Base-by-base conservation (phyloP, 2,329 filamentous ascomycete genomes). In the Pyrenophora graminea region DNA sequence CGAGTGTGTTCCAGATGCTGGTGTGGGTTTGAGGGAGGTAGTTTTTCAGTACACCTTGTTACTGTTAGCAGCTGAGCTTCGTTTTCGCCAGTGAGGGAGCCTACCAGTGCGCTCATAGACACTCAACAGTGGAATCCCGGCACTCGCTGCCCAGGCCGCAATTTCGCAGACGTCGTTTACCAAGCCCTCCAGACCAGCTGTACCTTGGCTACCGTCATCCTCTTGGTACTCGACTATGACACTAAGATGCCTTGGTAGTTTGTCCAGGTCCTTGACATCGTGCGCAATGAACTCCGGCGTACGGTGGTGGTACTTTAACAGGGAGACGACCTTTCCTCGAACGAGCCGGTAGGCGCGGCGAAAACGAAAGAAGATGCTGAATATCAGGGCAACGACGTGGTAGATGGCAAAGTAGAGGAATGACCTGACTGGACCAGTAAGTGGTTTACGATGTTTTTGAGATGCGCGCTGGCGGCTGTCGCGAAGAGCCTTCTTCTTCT, bases 301-400 rank as follows among this genome's bases (percentile, higher is more conserved):
- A 45, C 90, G 89, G 74, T 99, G 94, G 76, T 99, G 95, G 77
- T 99, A 94, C 73, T 93, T 92, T 47, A 96, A 80, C 55, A 97
- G 83, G 8, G 90, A 89, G 45, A 91, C 84, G 58, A 93, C 78
- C 53, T 89, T 86, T 71, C 94, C 89, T 61, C 85, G 80, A 42
- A 96, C 81, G 7, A 87, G 84, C 71, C 93, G 88, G 76, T 91
- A 94, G 48, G 85, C 84, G 69, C 91, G 86, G 51, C 92, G 86
- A 51, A 90, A 76, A 56, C 91, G 88, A 61, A 97, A 87, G 72
- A 94, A 95, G 59, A 97, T 78, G 6, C 90, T 93, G 76, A 96
- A 97, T 61, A 96, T 71, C 56, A 88, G 82, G 67, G 96, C 91
- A 60, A 93, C 79, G 49, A 89, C 65, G 53, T 82, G 80, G 73